Evolutionary conservation across 2,329 filamentous ascomycete genomes (phyloP).

Genomic region (Alternaria incomplexa): DNA sequence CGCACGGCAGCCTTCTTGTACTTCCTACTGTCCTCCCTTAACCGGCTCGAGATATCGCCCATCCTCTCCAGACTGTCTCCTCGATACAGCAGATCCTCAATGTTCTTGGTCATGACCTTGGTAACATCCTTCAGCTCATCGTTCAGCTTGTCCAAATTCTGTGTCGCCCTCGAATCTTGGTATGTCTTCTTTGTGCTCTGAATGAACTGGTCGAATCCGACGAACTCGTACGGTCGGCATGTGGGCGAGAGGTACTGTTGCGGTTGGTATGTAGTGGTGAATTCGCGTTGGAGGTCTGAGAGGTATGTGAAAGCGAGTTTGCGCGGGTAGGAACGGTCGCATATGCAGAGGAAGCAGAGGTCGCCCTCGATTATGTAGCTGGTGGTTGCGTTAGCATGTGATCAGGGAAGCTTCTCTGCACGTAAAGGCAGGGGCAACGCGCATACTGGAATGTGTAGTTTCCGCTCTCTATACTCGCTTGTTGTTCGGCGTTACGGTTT

Average conservation of each 20-base stretch:
- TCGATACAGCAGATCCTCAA: slow-evolving; percentile 94
- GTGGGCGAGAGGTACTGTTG: slow-evolving; percentile 74
- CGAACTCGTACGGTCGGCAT: slow-evolving; percentile 91
- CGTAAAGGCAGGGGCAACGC: neutral
- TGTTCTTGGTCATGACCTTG: slow-evolving; percentile 99
- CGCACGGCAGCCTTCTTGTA: slow-evolving; percentile 90
- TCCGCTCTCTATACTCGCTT: slow-evolving; percentile 89
- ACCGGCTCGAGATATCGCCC: slow-evolving; percentile 87
- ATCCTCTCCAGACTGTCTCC: slow-evolving; percentile 95
- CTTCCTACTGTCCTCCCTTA: slow-evolving; percentile 92
- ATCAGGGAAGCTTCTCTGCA: neutral
- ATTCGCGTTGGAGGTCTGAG: slow-evolving; percentile 87
- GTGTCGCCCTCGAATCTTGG: slow-evolving; percentile 85
- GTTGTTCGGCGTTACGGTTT: slow-evolving; percentile 84
- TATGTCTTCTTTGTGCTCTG: slow-evolving; percentile 91
- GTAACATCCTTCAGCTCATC: slow-evolving; percentile 97
- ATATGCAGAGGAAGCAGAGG: slow-evolving; percentile 91
- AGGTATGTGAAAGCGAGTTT: slow-evolving; percentile 99
- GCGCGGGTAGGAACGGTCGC: slow-evolving; percentile 91
- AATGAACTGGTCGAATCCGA: slow-evolving; percentile 98
- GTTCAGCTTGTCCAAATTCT: slow-evolving; percentile 94
- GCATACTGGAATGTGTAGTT: slow-evolving; percentile 84
- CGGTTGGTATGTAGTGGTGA: slow-evolving; percentile 80
- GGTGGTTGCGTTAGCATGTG: slow-evolving; percentile 17
- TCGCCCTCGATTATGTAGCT: slow-evolving; percentile 85